Conservation (phyloP, 306 rosid species). For the Begonia loranthoides region DNA sequence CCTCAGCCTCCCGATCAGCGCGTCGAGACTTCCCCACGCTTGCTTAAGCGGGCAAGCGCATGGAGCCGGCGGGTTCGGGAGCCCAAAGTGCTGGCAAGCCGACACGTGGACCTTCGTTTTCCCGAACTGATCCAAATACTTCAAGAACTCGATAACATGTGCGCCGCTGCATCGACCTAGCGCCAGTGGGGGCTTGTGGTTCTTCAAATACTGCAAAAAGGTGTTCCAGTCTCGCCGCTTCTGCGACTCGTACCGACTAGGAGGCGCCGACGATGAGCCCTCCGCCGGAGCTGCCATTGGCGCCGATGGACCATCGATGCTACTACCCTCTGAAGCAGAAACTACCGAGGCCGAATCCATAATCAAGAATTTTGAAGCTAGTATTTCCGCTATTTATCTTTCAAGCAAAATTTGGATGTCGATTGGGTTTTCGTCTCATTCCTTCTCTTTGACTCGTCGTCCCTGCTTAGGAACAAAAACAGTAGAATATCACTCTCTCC, state of each 20-base stretch:
- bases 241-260: slow-evolving; percentile 2
- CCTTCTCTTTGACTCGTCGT: too few species aligned
- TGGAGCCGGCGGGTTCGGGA: slow-evolving; percentile 1
- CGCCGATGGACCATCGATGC: too few species aligned
- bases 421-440: too few species aligned
- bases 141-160: slow-evolving; percentile 2
- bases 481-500: too few species aligned
- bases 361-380: too few species aligned
- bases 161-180: not conserved
- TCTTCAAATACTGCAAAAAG: not conserved
- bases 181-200: slow-evolving; percentile 1
- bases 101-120: slow-evolving; percentile 2
- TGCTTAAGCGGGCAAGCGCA: slow-evolving; percentile 2
- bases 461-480: too few species aligned
- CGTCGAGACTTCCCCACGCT: slow-evolving; percentile 5
- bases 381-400: too few species aligned
- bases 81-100: not conserved
- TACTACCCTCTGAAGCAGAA: too few species aligned
- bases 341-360: too few species aligned
- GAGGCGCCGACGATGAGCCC: not conserved
- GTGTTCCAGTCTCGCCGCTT: slow-evolving; percentile 2
- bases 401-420: too few species aligned
- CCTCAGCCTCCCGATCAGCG: not conserved
- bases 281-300: not conserved
- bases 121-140: slow-evolving; percentile 4